Conservation (phyloP, 495 filamentous ascomycete species). For the Talaromyces nanjingensis region DNA sequence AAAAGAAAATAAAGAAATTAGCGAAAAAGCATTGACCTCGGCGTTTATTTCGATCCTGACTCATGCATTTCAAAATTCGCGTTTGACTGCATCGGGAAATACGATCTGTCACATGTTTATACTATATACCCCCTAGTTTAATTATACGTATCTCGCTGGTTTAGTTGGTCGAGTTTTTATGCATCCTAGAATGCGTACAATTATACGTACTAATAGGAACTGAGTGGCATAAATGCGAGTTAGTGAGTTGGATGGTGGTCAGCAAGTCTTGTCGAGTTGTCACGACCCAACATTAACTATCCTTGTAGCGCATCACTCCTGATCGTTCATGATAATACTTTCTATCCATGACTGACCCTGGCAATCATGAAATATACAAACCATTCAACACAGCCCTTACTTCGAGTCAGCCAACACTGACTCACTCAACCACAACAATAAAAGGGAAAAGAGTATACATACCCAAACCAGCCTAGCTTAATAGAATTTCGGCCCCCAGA, state of each 20-base stretch:
- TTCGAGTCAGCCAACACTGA: too few species aligned
- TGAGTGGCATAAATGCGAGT: too few species aligned
- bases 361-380: too few species aligned
- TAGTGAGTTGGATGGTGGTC: neutral
- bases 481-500: neutral
- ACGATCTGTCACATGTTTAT: neutral
- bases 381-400: too few species aligned
- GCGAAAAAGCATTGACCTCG: neutral
- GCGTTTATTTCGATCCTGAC: neutral
- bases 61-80: neutral
- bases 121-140: neutral
- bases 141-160: neutral
- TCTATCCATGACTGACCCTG: too few species aligned
- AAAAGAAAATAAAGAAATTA: neutral
- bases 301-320: neutral
- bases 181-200: neutral
- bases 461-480: neutral
- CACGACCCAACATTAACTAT: neutral
- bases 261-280: neutral
- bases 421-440: neutral
- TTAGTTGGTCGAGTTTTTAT: neutral
- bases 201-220: neutral
- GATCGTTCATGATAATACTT: too few species aligned
- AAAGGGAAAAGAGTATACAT: neutral
- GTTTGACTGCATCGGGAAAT: neutral